Evolutionary conservation across 2,329 filamentous ascomycete genomes (phyloP).

Genomic region (Diplodia intermedia): DNA sequence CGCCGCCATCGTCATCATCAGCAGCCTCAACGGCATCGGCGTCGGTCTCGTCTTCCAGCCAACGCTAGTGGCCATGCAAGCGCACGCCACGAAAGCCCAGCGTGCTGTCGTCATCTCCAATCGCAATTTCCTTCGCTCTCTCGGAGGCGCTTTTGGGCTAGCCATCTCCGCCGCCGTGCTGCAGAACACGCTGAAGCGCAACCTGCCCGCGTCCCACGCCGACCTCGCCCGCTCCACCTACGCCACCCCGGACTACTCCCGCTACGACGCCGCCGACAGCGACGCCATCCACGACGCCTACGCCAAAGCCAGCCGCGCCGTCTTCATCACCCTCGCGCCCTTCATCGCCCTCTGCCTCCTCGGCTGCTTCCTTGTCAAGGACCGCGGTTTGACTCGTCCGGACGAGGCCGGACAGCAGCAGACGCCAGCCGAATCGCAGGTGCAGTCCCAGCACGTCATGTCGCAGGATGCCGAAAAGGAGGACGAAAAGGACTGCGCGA

Average conservation of each 20-base stretch:
- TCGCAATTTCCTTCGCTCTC: slow-evolving; percentile 67
- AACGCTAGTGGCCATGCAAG: slow-evolving; percentile 64
- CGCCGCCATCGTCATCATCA: slow-evolving; percentile 59
- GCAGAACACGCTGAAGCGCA: slow-evolving; percentile 44
- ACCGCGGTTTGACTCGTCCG: slow-evolving; percentile 25
- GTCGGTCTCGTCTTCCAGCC: slow-evolving; percentile 62
- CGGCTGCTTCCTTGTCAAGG: slow-evolving; percentile 32
- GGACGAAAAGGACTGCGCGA: slow-evolving; percentile 15
- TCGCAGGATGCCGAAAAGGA: slow-evolving; percentile 19
- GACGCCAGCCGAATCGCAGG: slow-evolving; percentile 6
- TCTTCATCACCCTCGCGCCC: slow-evolving; percentile 33
- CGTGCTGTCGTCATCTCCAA: slow-evolving; percentile 68
- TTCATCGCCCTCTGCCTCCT: slow-evolving; percentile 31
- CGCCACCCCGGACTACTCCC: slow-evolving; percentile 19
- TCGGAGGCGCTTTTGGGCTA: slow-evolving; percentile 65
- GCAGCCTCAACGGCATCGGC: slow-evolving; percentile 53
- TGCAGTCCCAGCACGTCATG: background rate
- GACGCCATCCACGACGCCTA: slow-evolving; percentile 31
- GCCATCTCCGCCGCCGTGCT: slow-evolving; percentile 61
- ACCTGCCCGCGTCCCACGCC: slow-evolving; percentile 31
- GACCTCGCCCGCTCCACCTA: slow-evolving; percentile 27
- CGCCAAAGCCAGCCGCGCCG: slow-evolving; percentile 30
- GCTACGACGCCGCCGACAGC: slow-evolving; percentile 6
- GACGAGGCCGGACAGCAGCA: slow-evolving; percentile 28
- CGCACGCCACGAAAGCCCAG: slow-evolving; percentile 58